A percentile compares a stretch with the other conserved stretches of the same genome.
phyloP scores from a whole-genome alignment of 176 grass and related monocot genomes.

The Panicum miliaceum region DNA sequence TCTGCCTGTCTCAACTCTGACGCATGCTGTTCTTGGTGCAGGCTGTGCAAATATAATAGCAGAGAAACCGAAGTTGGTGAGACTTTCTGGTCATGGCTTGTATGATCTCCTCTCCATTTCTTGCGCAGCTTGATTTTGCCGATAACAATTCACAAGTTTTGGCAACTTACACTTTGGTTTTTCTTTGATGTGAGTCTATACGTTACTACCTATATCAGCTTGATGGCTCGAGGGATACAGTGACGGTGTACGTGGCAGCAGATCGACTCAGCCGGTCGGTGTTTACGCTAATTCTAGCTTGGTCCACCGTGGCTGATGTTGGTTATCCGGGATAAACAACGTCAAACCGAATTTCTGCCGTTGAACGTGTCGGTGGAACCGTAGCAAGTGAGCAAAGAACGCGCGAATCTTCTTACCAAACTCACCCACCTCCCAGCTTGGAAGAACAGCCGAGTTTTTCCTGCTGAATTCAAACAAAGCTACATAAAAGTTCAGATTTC shows the following conservation, averaged over 20 bases:
- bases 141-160: conserved; percentile 16
- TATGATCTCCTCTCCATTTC: conserved; percentile 32
- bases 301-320: neutral
- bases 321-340: neutral
- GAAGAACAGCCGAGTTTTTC: too few species aligned
- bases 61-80: conserved; percentile 8
- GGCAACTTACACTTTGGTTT: neutral
- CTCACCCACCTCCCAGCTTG: neutral
- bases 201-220: neutral
- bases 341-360: neutral
- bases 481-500: too few species aligned
- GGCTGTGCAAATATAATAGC: conserved; percentile 21
- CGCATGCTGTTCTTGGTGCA: neutral
- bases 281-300: neutral
- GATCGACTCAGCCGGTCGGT: neutral
- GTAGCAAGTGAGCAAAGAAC: neutral
- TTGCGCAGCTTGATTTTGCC: conserved; percentile 11
- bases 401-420: neutral
- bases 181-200: neutral
- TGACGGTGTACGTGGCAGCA: neutral
- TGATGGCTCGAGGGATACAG: neutral
- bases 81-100: conserved; percentile 27
- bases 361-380: neutral
- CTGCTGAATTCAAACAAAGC: too few species aligned
- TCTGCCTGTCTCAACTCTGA: neutral